A percentile compares a stretch with the other conserved stretches of the same genome.
phyloP scores from a whole-genome alignment of 1,284 basidiomycete genomes.

The Sanghuangporus weigelae region DNA sequence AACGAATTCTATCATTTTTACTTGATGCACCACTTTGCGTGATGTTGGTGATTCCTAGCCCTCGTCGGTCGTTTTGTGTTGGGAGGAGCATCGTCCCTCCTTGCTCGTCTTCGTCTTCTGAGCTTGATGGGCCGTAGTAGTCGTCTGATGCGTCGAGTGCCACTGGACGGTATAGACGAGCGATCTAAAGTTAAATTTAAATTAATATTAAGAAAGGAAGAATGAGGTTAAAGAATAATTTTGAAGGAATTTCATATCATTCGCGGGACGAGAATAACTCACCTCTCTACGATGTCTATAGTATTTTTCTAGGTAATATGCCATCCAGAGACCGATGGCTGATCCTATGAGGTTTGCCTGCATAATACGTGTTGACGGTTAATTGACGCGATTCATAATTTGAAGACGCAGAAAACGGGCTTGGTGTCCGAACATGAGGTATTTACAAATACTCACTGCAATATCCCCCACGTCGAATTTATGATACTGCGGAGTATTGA shows the following conservation, averaged over 20 bases:
- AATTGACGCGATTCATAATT: neutral
- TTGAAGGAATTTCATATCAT: no score
- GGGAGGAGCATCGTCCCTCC: constrained; percentile 56
- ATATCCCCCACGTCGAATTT: constrained; percentile 77
- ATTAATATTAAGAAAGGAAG: no score
- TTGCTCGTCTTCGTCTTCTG: constrained; percentile 46
- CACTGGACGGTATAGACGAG: constrained; percentile 63
- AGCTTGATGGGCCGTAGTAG: constrained; percentile 43
- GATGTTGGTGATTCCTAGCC: constrained; percentile 18
- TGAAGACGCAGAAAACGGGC: neutral
- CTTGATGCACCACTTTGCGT: constrained; percentile 5
- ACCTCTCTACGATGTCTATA: constrained; percentile 76
- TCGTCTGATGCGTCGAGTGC: constrained; percentile 39
- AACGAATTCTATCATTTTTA: constrained; percentile 27
- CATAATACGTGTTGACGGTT: neutral
- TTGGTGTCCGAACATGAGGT: neutral
- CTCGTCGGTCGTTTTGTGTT: constrained; percentile 29
- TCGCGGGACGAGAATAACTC: no score
- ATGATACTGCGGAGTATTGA: constrained; percentile 52
- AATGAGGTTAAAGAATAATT: no score
- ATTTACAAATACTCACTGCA: constrained; percentile 43
- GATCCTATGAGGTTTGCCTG: constrained; percentile 84
- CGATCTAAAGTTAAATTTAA: constrained; percentile 43
- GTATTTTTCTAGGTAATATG: constrained; percentile 66
- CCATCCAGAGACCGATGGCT: constrained; percentile 59